A percentile compares a stretch with the other conserved stretches of the same genome.
These are phyloP conservation scores for Wallacemonas sp. DNA, from an alignment of 208 protist genomes.

Conservation along the genomic window DNA sequence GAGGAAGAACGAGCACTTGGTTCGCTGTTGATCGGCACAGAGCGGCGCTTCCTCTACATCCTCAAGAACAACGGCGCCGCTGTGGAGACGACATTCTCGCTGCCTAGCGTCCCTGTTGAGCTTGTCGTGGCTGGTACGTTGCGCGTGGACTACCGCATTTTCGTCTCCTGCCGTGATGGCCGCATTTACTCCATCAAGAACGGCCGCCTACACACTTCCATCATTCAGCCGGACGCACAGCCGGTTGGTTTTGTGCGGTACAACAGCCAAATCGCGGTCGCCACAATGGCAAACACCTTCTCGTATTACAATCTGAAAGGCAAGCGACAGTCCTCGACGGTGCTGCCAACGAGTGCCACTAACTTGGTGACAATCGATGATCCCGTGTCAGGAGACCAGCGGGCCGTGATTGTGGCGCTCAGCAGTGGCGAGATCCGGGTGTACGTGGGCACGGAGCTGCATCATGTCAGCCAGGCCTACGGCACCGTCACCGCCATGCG, in stretches of 20 bases:
- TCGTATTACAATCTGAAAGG: constrained; percentile 92
- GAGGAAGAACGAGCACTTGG: constrained; percentile 61
- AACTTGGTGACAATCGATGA: constrained; percentile 75
- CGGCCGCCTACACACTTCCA: constrained; percentile 59
- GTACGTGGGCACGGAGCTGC: constrained; percentile 85
- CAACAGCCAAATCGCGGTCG: constrained; percentile 88
- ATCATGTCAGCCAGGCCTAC: constrained; percentile 78
- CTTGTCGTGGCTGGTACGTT: constrained; percentile 74
- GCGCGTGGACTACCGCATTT: constrained; percentile 91
- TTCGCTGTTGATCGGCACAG: constrained; percentile 92
- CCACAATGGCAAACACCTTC: constrained; percentile 86
- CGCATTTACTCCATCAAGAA: constrained; percentile 94
- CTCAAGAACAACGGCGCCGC: constrained; percentile 53
- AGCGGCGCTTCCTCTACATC: constrained; percentile 83
- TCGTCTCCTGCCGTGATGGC: constrained; percentile 91
- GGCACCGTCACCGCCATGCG: constrained; percentile 84
- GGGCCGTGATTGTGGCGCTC: constrained; percentile 88
- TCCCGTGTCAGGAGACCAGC: constrained; percentile 46
- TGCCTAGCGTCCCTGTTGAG: constrained; percentile 73
- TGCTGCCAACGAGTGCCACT: constrained; percentile 70
- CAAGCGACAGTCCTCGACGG: constrained; percentile 76
- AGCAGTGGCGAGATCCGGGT: constrained; percentile 91
- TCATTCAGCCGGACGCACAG: constrained; percentile 90
- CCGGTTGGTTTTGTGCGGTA: constrained; percentile 80
- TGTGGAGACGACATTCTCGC: constrained; percentile 52